These are phyloP conservation scores for Epichloe uncinata DNA, from an alignment of 2,329 filamentous ascomycete genomes.

Conservation along the genomic window DNA sequence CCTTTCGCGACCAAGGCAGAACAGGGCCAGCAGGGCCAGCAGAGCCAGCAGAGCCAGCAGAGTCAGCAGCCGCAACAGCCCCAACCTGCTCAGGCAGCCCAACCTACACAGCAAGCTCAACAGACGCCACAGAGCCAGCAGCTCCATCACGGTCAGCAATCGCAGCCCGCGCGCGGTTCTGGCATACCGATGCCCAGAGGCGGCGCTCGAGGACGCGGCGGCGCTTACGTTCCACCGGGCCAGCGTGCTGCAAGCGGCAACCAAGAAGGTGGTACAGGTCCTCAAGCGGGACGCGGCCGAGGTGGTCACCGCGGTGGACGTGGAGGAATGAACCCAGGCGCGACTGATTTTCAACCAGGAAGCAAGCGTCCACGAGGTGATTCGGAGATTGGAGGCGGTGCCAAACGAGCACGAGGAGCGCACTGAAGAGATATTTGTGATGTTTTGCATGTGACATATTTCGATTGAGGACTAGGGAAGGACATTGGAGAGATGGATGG, in stretches of 20 bases:
- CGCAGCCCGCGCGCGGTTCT: constrained; percentile 14
- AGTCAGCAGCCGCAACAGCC: background rate
- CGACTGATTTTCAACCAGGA: constrained; percentile 43
- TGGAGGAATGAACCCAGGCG: constrained; percentile 33
- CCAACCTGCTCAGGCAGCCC: background rate
- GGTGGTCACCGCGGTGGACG: constrained; percentile 29
- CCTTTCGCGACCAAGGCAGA: constrained; percentile 4
- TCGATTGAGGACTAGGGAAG: background rate
- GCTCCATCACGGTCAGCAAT: constrained; percentile 8
- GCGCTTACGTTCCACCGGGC: constrained; percentile 23
- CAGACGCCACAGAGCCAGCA: constrained; percentile 3
- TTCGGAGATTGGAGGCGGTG: constrained; percentile 26
- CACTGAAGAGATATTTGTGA: constrained; percentile 14
- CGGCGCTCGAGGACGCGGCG: constrained; percentile 26
- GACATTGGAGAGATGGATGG: background rate
- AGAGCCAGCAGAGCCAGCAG: too few species aligned
- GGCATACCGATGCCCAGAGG: constrained; percentile 29
- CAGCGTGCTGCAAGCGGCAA: constrained; percentile 22
- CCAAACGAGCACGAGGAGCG: constrained; percentile 28
- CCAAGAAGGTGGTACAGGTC: constrained; percentile 19
- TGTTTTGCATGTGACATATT: background rate
- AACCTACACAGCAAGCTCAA: constrained; percentile 7
- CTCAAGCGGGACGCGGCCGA: constrained; percentile 21
- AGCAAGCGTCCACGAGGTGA: constrained; percentile 46
- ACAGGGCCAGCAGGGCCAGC: constrained; percentile 6